These are phyloP conservation scores for Xylariomycetidae sp. DNA, from an alignment of 2,329 filamentous ascomycete species.

Conservation along the genomic window DNA sequence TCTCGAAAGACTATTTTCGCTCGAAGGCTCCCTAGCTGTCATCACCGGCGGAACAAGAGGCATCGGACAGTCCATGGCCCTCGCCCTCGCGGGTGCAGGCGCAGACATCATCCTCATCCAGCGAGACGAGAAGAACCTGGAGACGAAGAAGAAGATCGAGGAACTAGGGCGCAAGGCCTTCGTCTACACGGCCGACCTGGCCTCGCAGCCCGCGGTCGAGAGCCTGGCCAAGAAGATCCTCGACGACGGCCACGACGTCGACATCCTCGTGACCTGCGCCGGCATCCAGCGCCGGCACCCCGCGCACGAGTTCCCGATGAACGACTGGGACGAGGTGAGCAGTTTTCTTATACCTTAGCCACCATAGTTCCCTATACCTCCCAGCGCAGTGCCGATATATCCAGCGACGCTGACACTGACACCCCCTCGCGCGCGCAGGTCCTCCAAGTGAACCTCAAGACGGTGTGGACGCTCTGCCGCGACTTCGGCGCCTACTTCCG, in stretches of 20 bases:
- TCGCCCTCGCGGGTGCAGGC: slow-evolving; percentile 51
- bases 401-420: too few relatives aligned
- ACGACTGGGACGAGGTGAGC: slow-evolving; percentile 68
- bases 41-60: slow-evolving; percentile 50
- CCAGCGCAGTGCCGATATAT: background rate
- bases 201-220: slow-evolving; percentile 50
- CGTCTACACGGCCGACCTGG: slow-evolving; percentile 65
- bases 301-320: slow-evolving; percentile 66
- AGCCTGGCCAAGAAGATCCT: slow-evolving; percentile 54
- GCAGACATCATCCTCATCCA: slow-evolving; percentile 49
- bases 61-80: slow-evolving; percentile 49
- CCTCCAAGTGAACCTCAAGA: slow-evolving; percentile 76
- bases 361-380: background rate
- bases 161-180: slow-evolving; percentile 57
- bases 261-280: slow-evolving; percentile 77
- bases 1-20: slow-evolving; percentile 37
- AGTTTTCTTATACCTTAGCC: too few relatives aligned
- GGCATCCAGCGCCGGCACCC: slow-evolving; percentile 77
- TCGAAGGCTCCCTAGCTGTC: slow-evolving; percentile 47
- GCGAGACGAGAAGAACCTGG: slow-evolving; percentile 34
- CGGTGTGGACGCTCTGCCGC: slow-evolving; percentile 72
- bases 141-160: slow-evolving; percentile 56
- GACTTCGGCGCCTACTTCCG: slow-evolving; percentile 78
- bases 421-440: slow-evolving; percentile 23
- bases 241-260: slow-evolving; percentile 56